These are phyloP conservation scores for Camillea tinctor DNA, from an alignment of 2,329 filamentous ascomycete species.

Conservation along the genomic window DNA sequence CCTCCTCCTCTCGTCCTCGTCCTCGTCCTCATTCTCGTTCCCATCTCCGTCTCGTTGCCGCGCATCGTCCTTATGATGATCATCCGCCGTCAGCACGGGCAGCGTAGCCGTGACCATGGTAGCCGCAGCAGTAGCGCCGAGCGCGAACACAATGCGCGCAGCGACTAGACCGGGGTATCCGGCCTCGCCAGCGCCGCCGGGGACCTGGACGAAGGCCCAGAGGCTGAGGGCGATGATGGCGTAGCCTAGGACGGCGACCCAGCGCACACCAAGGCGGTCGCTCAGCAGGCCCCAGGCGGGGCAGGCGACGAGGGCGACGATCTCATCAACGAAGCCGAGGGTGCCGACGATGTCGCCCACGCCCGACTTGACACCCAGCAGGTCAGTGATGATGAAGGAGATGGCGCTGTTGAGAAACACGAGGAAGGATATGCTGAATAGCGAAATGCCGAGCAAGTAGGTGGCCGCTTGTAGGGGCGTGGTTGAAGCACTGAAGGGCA, in stretches of 20 bases:
- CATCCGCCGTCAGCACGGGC: slow-evolving; percentile 64
- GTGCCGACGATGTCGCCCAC: slow-evolving; percentile 83
- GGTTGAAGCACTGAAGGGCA: slow-evolving; percentile 61
- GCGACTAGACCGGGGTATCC: slow-evolving; percentile 87
- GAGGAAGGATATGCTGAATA: slow-evolving; percentile 86
- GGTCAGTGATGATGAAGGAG: slow-evolving; percentile 81
- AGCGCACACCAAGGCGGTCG: slow-evolving; percentile 73
- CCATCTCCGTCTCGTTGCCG: slow-evolving; percentile 25
- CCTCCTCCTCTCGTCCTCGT: slow-evolving; percentile 31
- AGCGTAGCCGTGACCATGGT: slow-evolving; percentile 98
- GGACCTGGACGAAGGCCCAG: slow-evolving; percentile 77
- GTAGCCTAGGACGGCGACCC: slow-evolving; percentile 76
- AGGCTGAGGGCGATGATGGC: slow-evolving; percentile 75
- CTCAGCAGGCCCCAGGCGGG: slow-evolving; percentile 77
- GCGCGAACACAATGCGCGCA: slow-evolving; percentile 80
- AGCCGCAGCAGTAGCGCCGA: slow-evolving; percentile 85
- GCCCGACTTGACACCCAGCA: slow-evolving; percentile 69
- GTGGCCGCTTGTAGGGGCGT: slow-evolving; percentile 64
- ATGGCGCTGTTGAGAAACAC: slow-evolving; percentile 85
- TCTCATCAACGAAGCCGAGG: slow-evolving; percentile 79
- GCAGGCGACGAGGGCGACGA: slow-evolving; percentile 78
- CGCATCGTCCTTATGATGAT: slow-evolving; percentile 23
- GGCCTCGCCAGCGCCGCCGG: slow-evolving; percentile 45
- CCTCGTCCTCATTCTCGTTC: slow-evolving; percentile 14
- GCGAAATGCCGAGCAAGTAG: slow-evolving; percentile 77